phyloP scores from a whole-genome alignment of 2,329 filamentous ascomycete species.

The Rutstroemia sydowiana region DNA sequence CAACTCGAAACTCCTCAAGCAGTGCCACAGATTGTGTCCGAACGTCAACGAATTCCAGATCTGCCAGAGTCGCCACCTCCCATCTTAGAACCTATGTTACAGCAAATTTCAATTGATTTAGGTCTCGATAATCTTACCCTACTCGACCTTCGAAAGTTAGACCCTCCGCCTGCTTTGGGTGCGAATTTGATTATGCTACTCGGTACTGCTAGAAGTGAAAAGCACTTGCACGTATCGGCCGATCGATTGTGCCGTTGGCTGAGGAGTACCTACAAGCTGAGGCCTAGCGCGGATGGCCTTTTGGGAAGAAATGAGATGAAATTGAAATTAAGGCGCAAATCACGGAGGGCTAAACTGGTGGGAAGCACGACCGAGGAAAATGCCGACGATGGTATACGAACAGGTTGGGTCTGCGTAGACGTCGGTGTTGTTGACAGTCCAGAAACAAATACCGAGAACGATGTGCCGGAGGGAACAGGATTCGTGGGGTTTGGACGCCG shows the following conservation, averaged over 20 bases:
- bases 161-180: slow-evolving; percentile 81
- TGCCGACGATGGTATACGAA: slow-evolving; percentile 78
- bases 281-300: slow-evolving; percentile 76
- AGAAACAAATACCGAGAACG: slow-evolving; percentile 31
- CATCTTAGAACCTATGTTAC: slow-evolving; percentile 63
- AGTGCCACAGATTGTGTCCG: slow-evolving; percentile 35
- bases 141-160: slow-evolving; percentile 74
- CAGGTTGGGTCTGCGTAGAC: slow-evolving; percentile 95
- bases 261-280: slow-evolving; percentile 61
- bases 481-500: slow-evolving; percentile 71
- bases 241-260: slow-evolving; percentile 87
- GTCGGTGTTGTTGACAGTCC: slow-evolving; percentile 61
- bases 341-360: slow-evolving; percentile 73
- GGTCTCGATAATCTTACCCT: slow-evolving; percentile 77
- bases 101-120: slow-evolving; percentile 75
- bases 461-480: slow-evolving; percentile 40
- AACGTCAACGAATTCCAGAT: slow-evolving; percentile 51
- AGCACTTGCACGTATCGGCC: slow-evolving; percentile 85
- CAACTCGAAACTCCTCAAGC: slow-evolving; percentile 51
- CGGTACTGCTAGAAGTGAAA: slow-evolving; percentile 83
- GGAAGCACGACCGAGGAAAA: slow-evolving; percentile 58
- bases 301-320: slow-evolving; percentile 88
- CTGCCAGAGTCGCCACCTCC: slow-evolving; percentile 55
- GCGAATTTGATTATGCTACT: slow-evolving; percentile 88
- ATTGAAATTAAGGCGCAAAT: slow-evolving; percentile 72